Evolutionary conservation across 2,329 filamentous ascomycete species (phyloP), one percentile per base, ranked within the genome.

Genomic region (Thielaviopsis musarum): DNA sequence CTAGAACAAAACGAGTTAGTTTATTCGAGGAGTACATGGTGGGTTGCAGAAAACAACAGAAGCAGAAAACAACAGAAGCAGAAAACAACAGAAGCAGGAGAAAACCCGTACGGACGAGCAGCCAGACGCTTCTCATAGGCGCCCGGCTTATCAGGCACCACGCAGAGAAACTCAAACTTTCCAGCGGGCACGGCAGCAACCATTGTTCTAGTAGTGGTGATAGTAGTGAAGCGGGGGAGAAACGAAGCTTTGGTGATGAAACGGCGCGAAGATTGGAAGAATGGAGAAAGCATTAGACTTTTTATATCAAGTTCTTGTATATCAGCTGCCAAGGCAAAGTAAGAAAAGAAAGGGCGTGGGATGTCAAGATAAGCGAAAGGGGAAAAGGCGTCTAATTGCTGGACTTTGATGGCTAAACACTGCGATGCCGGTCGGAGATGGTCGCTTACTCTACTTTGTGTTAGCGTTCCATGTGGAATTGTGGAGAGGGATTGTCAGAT

Each of bases 71-170:
- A 38, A 17, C n/a, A 48, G 38, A 38, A 7, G 26, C 19, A 21
- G 13, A 17, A 15, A n/a, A n/a, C 17, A 17, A 22, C 19, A 28
- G 1, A 48, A 21, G 34, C 5, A 41, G n/a, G 53, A 13, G 6
- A n/a, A 52, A 73, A n/a, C n/a, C n/a, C 78, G 65, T 68, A 84
- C 81, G 74, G 69, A 63, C 81, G 74, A 53, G 82, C 75, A 64
- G 81, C 78, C 26, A 87, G 71, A 59, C 85, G 75, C 75, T 84
- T 85, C 64, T 75, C 75, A 61, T 77, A 71, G 21, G 70, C 74
- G 49, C 78, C 81, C 1, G 82, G 77, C 69, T 82, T 79, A 69
- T 88, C 85, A 13, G 83, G 85, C 45, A 87, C 67, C 61, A 88
- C 75, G 65, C 84, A 82, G 45, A 89, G 77, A 74, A 83, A 89